phyloP scores from a whole-genome alignment of 2,329 filamentous ascomycete genomes.

The Sporothrix phasma region DNA sequence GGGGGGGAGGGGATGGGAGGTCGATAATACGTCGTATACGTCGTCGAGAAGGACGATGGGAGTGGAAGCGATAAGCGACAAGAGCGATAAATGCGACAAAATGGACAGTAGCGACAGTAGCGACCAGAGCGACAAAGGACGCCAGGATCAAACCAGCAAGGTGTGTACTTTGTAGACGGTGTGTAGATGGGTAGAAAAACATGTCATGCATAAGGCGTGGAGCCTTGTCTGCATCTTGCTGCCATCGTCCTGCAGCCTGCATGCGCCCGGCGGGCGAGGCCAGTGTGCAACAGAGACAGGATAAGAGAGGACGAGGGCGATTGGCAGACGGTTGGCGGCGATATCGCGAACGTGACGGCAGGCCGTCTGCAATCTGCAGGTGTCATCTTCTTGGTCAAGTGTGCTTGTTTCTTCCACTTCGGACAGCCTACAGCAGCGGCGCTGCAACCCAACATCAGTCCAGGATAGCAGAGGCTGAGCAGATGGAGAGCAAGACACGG shows the following conservation, averaged over 20 bases:
- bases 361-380: too few species aligned
- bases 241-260: constrained; percentile 1
- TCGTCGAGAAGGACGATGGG: background rate
- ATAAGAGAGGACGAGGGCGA: background rate
- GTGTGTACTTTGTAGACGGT: too few species aligned
- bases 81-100: background rate
- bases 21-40: too few species aligned
- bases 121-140: too few species aligned
- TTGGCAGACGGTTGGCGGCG: background rate
- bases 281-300: background rate
- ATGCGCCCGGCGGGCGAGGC: background rate
- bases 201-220: background rate
- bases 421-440: background rate
- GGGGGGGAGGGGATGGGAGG: background rate
- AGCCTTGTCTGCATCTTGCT: background rate
- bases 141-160: too few species aligned
- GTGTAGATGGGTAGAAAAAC: background rate
- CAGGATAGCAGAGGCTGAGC: background rate
- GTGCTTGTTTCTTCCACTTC: background rate
- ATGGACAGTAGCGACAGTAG: too few species aligned
- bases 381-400: background rate
- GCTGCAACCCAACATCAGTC: background rate
- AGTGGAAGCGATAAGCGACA: too few species aligned
- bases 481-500: background rate
- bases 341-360: background rate